Evolutionary conservation across 441 rosid species (phyloP).

Genomic region (Populus tomentosa): DNA sequence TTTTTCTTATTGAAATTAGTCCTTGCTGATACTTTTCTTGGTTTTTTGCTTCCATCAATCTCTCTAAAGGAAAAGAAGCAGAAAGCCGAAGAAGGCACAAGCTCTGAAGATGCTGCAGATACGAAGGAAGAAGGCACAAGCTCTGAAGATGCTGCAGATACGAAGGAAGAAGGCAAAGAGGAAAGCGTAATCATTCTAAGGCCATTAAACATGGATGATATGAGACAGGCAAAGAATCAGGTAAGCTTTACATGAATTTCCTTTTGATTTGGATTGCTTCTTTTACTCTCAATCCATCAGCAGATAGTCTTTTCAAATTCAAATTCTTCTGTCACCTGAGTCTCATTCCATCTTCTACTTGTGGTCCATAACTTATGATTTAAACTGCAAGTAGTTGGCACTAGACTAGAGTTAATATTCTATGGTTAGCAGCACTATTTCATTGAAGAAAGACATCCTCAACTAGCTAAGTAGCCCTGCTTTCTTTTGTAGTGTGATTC

Average conservation of each 20-base stretch:
- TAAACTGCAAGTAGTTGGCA: not conserved
- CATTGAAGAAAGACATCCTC: not conserved
- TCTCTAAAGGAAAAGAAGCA: slow-evolving; percentile 41
- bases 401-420: not conserved
- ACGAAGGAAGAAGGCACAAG: slow-evolving; percentile 28
- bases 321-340: not conserved
- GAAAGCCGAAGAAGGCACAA: slow-evolving; percentile 40
- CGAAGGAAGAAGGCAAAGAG: slow-evolving; percentile 47
- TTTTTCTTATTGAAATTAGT: not conserved
- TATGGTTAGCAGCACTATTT: not conserved
- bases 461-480: not conserved
- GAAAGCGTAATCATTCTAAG: slow-evolving; percentile 59
- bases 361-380: not conserved
- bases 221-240: slow-evolving; percentile 96
- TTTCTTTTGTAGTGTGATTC: not conserved
- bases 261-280: not conserved
- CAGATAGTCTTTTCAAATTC: not conserved
- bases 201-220: slow-evolving; percentile 83
- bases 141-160: slow-evolving; percentile 42
- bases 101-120: too few species aligned
- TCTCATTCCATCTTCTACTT: not conserved
- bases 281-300: not conserved
- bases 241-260: slow-evolving; percentile 25
- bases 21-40: not conserved
- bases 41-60: not conserved